Conservation (phyloP, 345 rosid genomes). For the Mercurialis annua region DNA sequence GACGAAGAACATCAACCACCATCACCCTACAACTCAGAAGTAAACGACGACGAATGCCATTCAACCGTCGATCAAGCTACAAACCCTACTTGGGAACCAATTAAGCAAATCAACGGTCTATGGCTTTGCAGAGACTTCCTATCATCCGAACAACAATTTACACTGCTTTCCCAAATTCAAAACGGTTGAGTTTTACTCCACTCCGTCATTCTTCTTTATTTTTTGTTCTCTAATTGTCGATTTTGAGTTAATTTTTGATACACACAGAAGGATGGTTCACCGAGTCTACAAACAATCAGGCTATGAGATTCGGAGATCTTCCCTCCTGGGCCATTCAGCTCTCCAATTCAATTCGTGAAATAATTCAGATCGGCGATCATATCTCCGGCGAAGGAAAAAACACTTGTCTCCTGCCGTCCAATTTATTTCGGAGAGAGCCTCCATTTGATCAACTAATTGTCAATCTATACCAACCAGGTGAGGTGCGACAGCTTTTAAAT, state of each 20-base stretch:
- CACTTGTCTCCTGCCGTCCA: conserved; percentile 42
- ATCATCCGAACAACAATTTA: conserved; percentile 48
- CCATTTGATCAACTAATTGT: conserved; percentile 78
- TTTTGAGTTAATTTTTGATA: too few species aligned
- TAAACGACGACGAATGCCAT: background rate
- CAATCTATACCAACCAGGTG: conserved; percentile 76
- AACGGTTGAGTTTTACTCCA: conserved; percentile 40
- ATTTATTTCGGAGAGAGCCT: conserved; percentile 69
- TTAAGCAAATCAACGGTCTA: conserved; percentile 53
- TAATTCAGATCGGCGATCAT: conserved; percentile 32
- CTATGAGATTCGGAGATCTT: conserved; percentile 90
- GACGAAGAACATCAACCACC: conserved; percentile 6
- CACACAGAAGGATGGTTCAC: conserved; percentile 90
- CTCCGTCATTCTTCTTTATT: background rate
- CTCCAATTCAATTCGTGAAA: conserved; percentile 47
- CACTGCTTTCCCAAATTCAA: conserved; percentile 52
- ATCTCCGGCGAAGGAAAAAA: conserved; percentile 18
- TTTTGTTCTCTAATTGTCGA: background rate
- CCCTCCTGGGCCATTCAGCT: conserved; percentile 71
- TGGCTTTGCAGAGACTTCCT: conserved; percentile 71
- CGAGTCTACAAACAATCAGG: conserved; percentile 75
- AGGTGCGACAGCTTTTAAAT: conserved; percentile 46
- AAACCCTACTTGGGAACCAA: conserved; percentile 47
- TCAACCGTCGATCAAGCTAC: background rate
- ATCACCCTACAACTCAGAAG: conserved; percentile 9